Evolutionary conservation across 306 rosid species (phyloP).

Genomic region (Betula pendula): DNA sequence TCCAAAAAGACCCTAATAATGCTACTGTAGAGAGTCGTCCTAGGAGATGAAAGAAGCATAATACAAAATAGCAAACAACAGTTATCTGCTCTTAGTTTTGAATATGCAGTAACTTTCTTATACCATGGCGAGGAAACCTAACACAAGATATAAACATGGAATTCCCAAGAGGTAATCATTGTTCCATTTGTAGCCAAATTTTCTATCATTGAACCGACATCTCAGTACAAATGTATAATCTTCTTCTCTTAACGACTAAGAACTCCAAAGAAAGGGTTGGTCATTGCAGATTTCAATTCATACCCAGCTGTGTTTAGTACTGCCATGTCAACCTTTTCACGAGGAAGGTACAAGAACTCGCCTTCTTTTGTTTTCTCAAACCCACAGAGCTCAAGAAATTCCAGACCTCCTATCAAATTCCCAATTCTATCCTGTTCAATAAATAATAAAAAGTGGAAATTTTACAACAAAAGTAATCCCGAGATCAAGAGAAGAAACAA

Average conservation of each 20-base stretch:
- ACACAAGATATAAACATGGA: not conserved
- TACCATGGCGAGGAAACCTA: not conserved
- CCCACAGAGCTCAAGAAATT: conserved; percentile 89
- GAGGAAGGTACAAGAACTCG: conserved; percentile 66
- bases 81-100: conserved; percentile 10
- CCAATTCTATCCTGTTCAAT: conserved; percentile 81
- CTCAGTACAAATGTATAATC: conserved; percentile 7
- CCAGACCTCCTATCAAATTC: conserved; percentile 60
- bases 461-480: not conserved
- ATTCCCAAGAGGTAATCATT: conserved; percentile 3
- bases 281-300: conserved; percentile 61
- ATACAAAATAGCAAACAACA: not conserved
- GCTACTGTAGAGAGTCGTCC: too few relatives aligned
- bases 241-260: conserved; percentile 36
- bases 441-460: not conserved
- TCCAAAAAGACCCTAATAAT: too few relatives aligned
- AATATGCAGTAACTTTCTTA: not conserved
- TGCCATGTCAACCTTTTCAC: conserved; percentile 45
- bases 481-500: not conserved
- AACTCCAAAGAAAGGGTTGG: conserved; percentile 88
- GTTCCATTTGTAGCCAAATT: conserved; percentile 2
- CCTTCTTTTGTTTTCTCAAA: conserved; percentile 56
- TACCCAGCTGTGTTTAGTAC: conserved; percentile 58
- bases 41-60: not conserved
- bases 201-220: conserved; percentile 3